Percentiles rank a stretch among this genome's conserved stretches.
phyloP scores from a whole-genome alignment of 1,284 basidiomycete genomes.

The Ceratobasidium sp. region DNA sequence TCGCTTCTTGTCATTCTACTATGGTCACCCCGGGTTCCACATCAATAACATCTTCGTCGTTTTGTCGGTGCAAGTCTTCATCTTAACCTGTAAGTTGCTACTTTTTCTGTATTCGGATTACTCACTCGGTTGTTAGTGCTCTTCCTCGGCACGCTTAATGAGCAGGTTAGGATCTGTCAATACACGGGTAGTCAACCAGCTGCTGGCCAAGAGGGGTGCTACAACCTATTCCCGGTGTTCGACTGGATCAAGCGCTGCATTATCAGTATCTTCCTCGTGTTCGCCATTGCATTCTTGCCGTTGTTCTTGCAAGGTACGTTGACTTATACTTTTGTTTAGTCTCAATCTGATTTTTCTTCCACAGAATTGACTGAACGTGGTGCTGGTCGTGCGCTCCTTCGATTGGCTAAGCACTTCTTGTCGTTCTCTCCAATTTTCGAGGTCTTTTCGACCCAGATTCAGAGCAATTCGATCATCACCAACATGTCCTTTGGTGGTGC shows the following conservation, averaged over 20 bases:
- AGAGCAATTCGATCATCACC: conserved; percentile 93
- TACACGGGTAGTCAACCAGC: conserved; percentile 78
- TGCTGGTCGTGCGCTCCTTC: conserved; percentile 85
- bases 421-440: conserved; percentile 96
- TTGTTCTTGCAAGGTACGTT: conserved; percentile 90
- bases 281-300: conserved; percentile 93
- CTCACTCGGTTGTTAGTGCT: conserved; percentile 66
- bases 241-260: conserved; percentile 95
- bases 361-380: conserved; percentile 92
- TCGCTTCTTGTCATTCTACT: conserved; percentile 99
- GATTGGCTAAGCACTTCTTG: conserved; percentile 90
- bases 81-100: conserved; percentile 74
- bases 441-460: conserved; percentile 95
- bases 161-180: conserved; percentile 77
- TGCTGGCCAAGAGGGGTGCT: conserved; percentile 84
- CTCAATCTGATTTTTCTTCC: conserved; percentile 42
- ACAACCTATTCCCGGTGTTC: conserved; percentile 89
- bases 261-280: conserved; percentile 95
- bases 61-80: conserved; percentile 91
- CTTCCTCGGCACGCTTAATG: conserved; percentile 90
- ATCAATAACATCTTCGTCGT: conserved; percentile 99
- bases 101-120: neutral
- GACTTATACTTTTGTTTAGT: conserved; percentile 18
- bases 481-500: conserved; percentile 96
- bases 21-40: conserved; percentile 99